These are phyloP conservation scores for Allantophomopsis cytisporea DNA, from an alignment of 2,329 filamentous ascomycete species.

Conservation along the genomic window DNA sequence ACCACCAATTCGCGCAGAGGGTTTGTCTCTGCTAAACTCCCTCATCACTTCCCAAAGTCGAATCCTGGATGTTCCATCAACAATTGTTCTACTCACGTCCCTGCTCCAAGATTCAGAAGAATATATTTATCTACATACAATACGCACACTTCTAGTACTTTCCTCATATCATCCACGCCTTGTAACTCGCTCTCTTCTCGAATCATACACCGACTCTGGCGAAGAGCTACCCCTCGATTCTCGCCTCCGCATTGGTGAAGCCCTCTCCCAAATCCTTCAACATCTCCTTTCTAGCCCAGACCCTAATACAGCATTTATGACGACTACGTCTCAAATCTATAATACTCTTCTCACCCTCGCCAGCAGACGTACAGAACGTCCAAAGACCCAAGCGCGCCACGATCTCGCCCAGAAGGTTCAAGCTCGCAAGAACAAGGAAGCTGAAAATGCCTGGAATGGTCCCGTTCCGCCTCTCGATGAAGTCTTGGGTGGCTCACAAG, in stretches of 20 bases:
- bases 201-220: slow-evolving; percentile 51
- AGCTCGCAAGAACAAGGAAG: slow-evolving; percentile 33
- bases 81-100: slow-evolving; percentile 48
- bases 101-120: slow-evolving; percentile 54
- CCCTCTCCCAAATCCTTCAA: slow-evolving; percentile 50
- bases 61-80: slow-evolving; percentile 51
- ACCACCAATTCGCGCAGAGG: slow-evolving; percentile 52
- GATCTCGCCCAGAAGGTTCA: slow-evolving; percentile 32
- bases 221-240: slow-evolving; percentile 47
- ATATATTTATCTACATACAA: slow-evolving; percentile 56
- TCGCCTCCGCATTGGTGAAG: slow-evolving; percentile 56
- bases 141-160: slow-evolving; percentile 47
- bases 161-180: slow-evolving; percentile 47
- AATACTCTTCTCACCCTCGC: slow-evolving; percentile 50
- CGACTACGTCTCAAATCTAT: slow-evolving; percentile 35
- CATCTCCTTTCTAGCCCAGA: slow-evolving; percentile 12
- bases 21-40: slow-evolving; percentile 42
- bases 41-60: slow-evolving; percentile 41
- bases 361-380: slow-evolving; percentile 45
- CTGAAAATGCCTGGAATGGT: slow-evolving; percentile 39
- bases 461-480: slow-evolving; percentile 34
- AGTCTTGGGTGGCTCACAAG: slow-evolving; percentile 7
- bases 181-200: slow-evolving; percentile 46
- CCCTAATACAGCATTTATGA: slow-evolving; percentile 31
- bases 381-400: slow-evolving; percentile 44